These are phyloP conservation scores for Colletotrichum brevisporum DNA, from an alignment of 2,329 filamentous ascomycete genomes.

Conservation along the genomic window DNA sequence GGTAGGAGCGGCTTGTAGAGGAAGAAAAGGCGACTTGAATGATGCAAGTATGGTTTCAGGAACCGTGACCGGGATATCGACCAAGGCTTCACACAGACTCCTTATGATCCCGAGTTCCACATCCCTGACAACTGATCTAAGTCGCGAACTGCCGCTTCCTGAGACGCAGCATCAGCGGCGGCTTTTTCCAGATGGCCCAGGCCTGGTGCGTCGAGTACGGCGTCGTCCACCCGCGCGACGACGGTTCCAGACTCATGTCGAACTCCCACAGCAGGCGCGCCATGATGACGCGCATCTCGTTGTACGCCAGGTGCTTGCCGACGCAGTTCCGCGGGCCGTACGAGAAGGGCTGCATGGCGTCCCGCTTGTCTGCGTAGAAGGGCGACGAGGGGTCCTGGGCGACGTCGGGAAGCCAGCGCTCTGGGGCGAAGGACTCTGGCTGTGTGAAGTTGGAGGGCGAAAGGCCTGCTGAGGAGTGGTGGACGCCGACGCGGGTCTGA, in stretches of 20 bases:
- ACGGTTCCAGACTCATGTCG: conserved; percentile 57
- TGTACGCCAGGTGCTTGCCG: conserved; percentile 56
- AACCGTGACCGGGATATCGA: no score
- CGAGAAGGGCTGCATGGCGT: conserved; percentile 31
- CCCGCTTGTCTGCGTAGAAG: conserved; percentile 23
- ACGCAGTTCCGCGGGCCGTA: conserved; percentile 33
- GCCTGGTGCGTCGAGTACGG: conserved; percentile 49
- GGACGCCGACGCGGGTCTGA: no score
- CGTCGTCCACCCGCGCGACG: conserved; percentile 52
- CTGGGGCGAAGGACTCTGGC: no score
- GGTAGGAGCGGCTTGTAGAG: no score
- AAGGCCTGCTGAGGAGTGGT: no score
- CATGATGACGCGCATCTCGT: conserved; percentile 65
- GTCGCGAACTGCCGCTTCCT: not conserved
- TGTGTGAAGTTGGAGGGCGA: no score
- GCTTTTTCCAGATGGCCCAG: conserved; percentile 55
- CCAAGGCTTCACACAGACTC: no score
- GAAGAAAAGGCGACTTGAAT: no score
- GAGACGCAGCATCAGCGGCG: not conserved
- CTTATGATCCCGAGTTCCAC: no score
- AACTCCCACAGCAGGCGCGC: conserved; percentile 64
- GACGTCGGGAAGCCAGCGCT: no score
- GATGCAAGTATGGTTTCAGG: no score
- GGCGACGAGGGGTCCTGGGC: no score
- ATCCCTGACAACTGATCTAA: not conserved